A percentile compares a stretch with the other conserved stretches of the same genome.
phyloP scores from a whole-genome alignment of 805 yeast genomes.

The Yamadazyma phyllophila region DNA sequence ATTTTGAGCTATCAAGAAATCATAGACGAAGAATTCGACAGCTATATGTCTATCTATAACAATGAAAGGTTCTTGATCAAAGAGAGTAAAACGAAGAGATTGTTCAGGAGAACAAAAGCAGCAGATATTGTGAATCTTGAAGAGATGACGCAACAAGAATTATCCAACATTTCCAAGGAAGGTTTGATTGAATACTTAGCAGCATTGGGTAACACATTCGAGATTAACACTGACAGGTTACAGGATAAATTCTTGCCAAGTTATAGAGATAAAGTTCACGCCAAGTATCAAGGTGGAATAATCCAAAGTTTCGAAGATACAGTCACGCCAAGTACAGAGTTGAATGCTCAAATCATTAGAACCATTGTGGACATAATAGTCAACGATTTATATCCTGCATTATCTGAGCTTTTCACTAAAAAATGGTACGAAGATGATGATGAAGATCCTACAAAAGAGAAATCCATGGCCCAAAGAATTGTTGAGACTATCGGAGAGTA shows the following conservation, averaged over 20 bases:
- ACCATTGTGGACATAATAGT: slow-evolving; percentile 65
- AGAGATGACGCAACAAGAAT: slow-evolving; percentile 39
- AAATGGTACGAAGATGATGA: slow-evolving; percentile 63
- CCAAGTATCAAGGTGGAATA: slow-evolving; percentile 34
- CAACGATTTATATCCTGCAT: slow-evolving; percentile 66
- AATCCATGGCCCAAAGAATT: slow-evolving; percentile 54
- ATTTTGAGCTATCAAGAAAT: slow-evolving; percentile 60
- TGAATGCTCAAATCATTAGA: slow-evolving; percentile 73
- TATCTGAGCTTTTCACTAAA: slow-evolving; percentile 60
- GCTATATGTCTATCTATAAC: slow-evolving; percentile 40
- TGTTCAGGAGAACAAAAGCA: slow-evolving; percentile 24
- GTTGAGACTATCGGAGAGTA: slow-evolving; percentile 76
- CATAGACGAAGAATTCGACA: slow-evolving; percentile 45
- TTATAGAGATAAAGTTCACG: slow-evolving; percentile 58
- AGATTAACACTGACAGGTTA: slow-evolving; percentile 64
- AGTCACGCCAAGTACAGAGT: slow-evolving; percentile 68
- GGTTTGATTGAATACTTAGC: slow-evolving; percentile 79
- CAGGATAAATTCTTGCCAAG: slow-evolving; percentile 63
- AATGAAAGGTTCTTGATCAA: slow-evolving; percentile 36
- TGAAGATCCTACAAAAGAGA: slow-evolving; percentile 3
- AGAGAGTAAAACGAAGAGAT: slow-evolving; percentile 45
- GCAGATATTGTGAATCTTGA: slow-evolving; percentile 29
- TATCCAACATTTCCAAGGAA: slow-evolving; percentile 43
- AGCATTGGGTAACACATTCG: slow-evolving; percentile 86
- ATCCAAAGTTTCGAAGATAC: slow-evolving; percentile 39